Percentiles rank a stretch among this genome's conserved stretches.
Conservation (phyloP, 768 basidiomycete species). For the Serpula lacrymans region DNA sequence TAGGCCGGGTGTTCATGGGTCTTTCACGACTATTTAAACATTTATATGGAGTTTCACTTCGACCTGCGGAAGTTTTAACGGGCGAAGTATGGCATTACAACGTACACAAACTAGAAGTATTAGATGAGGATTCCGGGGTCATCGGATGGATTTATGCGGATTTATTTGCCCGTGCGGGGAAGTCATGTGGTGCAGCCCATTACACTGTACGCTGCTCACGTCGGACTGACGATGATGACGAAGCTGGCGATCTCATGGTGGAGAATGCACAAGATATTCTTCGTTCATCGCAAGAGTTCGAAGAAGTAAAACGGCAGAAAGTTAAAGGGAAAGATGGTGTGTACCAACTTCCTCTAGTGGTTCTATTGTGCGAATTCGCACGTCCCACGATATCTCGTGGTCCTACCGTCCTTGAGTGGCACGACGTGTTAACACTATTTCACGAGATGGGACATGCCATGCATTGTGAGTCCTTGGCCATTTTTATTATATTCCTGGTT, state of each 20-base stretch:
- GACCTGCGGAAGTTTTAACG: constrained; percentile 59
- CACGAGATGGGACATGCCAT: constrained; percentile 99
- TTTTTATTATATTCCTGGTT: constrained; percentile 1
- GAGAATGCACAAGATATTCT: constrained; percentile 39
- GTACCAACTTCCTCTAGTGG: constrained; percentile 89
- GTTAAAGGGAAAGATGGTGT: constrained; percentile 62
- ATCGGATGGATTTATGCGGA: constrained; percentile 97
- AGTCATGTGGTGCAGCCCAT: constrained; percentile 90
- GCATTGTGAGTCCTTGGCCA: constrained; percentile 76
- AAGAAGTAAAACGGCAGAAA: constrained; percentile 55
- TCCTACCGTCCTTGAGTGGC: constrained; percentile 81
- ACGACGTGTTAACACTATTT: constrained; percentile 90
- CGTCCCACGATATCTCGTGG: constrained; percentile 57
- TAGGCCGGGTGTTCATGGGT: constrained; percentile 90
- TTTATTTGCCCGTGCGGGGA: constrained; percentile 79
- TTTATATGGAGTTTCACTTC: constrained; percentile 82
- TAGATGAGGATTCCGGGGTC: constrained; percentile 82
- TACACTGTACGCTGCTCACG: constrained; percentile 96
- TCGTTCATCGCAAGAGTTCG: constrained; percentile 57
- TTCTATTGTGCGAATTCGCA: constrained; percentile 84
- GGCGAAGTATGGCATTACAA: constrained; percentile 90
- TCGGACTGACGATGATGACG: constrained; percentile 89
- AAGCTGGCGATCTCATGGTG: constrained; percentile 51
- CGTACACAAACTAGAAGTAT: constrained; percentile 89
- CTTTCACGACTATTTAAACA: constrained; percentile 85